A percentile compares a stretch with the other conserved stretches of the same genome.
Conservation (phyloP, 257 asterid genomes). For the Penstemon barbatus region DNA sequence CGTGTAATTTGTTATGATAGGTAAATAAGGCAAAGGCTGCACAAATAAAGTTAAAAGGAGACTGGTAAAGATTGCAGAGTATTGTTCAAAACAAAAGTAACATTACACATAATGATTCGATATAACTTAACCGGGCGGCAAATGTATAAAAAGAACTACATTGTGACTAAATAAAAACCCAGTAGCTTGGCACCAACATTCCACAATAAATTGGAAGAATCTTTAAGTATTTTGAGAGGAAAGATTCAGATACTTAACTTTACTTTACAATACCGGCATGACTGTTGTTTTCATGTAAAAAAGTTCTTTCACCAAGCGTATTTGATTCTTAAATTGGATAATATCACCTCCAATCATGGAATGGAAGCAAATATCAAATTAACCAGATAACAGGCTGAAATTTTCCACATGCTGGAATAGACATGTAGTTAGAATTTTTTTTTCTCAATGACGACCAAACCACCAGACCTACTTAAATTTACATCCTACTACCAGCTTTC, state of each 20-base stretch:
- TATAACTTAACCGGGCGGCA: conserved; percentile 10
- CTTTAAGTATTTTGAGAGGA: background rate
- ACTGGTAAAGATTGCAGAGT: conserved; percentile 21
- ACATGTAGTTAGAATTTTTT: conserved; percentile 5
- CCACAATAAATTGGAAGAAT: conserved; percentile 9
- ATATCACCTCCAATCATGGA: conserved; percentile 15
- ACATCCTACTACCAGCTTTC: conserved; percentile 9
- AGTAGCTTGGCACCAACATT: conserved; percentile 6
- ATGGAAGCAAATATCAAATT: background rate
- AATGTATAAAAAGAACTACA: background rate
- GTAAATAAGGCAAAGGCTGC: conserved; percentile 78
- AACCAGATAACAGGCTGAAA: background rate
- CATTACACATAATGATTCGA: conserved; percentile 6
- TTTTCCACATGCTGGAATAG: conserved; percentile 7
- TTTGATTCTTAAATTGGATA: conserved; percentile 11
- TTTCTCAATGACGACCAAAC: background rate
- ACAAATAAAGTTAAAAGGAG: conserved; percentile 29
- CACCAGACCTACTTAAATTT: background rate
- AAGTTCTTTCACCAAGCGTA: conserved; percentile 4
- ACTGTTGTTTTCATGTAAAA: background rate
- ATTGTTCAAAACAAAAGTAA: conserved; percentile 7
- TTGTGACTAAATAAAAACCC: conserved; percentile 3
- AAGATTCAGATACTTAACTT: background rate
- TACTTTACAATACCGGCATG: conserved; percentile 6
- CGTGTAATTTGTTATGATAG: conserved; percentile 94